A percentile compares a stretch with the other conserved stretches of the same genome.
Conservation (phyloP, 176 grass and related monocot species). For the Musa troglodytarum region DNA sequence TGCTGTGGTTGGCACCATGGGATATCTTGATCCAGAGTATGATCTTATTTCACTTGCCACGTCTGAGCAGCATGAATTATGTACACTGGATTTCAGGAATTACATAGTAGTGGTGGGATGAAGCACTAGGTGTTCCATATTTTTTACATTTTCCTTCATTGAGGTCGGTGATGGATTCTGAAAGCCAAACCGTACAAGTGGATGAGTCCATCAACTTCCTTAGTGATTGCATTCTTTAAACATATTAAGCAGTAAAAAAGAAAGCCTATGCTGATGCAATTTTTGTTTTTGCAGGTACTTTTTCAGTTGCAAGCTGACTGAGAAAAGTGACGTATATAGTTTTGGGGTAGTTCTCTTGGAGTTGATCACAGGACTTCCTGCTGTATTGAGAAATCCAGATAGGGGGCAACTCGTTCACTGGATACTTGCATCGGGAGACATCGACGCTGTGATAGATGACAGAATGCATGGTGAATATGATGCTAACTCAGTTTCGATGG, state of each 20-base stretch:
- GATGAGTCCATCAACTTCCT: not conserved
- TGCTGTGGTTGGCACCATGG: not conserved
- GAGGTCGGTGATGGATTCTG: too few relatives aligned
- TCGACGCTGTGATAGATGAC: not conserved
- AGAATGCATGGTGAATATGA: slow-evolving; percentile 1
- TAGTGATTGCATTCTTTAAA: too few relatives aligned
- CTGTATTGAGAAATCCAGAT: not conserved
- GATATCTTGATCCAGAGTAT: slow-evolving; percentile 7
- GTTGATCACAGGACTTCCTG: slow-evolving; percentile 9
- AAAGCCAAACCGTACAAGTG: not conserved
- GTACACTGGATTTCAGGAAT: too few relatives aligned
- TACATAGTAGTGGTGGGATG: too few relatives aligned
- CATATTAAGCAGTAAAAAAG: too few relatives aligned
- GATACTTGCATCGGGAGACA: not conserved
- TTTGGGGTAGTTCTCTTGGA: not conserved
- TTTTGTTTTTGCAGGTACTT: not conserved
- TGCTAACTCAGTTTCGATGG: not conserved
- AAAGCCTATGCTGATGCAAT: not conserved
- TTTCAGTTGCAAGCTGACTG: not conserved
- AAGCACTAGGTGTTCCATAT: too few relatives aligned
- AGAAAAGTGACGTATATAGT: slow-evolving; percentile 4
- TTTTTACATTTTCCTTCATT: too few relatives aligned
- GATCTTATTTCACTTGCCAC: not conserved
- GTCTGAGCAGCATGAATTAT: too few relatives aligned
- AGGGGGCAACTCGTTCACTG: not conserved